These are phyloP conservation scores for Fraxinus sp. DNA, from an alignment of 305 asterid genomes.

Conservation along the genomic window DNA sequence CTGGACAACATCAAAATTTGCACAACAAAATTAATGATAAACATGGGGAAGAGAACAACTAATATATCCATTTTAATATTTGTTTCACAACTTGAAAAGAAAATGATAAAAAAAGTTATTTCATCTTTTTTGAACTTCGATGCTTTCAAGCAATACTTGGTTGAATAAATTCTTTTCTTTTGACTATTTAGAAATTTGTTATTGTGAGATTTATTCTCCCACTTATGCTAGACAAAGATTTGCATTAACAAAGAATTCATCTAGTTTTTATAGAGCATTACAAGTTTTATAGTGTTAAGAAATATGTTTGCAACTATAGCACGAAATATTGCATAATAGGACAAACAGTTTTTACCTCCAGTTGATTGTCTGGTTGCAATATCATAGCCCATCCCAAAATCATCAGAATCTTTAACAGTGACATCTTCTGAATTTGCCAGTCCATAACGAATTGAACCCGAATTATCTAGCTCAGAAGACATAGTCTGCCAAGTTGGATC, in stretches of 20 bases:
- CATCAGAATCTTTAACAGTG: constrained; percentile 64
- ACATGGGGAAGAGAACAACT: neutral
- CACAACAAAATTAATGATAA: neutral
- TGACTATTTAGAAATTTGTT: neutral
- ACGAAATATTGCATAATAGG: constrained; percentile 4
- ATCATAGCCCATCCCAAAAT: constrained; percentile 60
- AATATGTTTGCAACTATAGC: neutral
- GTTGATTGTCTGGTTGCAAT: constrained; percentile 68
- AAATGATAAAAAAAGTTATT: neutral
- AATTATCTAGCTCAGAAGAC: constrained; percentile 52
- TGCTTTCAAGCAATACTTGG: neutral
- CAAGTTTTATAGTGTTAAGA: neutral
- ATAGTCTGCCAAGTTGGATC: constrained; percentile 74
- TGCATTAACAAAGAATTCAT: neutral
- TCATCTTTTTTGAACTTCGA: neutral
- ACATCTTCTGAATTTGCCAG: constrained; percentile 56
- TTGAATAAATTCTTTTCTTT: neutral
- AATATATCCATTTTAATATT: neutral
- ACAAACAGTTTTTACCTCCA: constrained; percentile 56
- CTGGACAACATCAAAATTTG: neutral
- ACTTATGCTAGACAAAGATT: constrained; percentile 7
- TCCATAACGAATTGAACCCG: constrained; percentile 69
- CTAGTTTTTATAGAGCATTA: constrained; percentile 5
- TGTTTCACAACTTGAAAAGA: neutral
- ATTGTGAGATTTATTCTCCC: neutral